Conservation (phyloP, 352 stramenopile species). For the Globisporangium splendens region DNA sequence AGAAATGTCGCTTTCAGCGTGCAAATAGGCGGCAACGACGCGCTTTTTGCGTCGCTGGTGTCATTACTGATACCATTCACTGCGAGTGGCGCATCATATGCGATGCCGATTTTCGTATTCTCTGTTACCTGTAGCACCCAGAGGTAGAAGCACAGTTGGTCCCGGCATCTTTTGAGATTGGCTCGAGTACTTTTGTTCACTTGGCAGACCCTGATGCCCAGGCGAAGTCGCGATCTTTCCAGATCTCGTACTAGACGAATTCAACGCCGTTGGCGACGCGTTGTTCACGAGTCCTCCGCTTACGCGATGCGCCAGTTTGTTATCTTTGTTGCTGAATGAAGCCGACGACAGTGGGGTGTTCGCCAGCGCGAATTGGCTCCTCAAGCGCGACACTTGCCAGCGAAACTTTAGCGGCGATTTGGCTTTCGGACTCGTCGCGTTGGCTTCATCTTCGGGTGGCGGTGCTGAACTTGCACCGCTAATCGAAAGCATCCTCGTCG, state of each 20-base stretch:
- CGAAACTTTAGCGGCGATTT: constrained; percentile 58
- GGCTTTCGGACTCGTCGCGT: constrained; percentile 1
- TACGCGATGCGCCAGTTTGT: constrained; percentile 13
- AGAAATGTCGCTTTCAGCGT: constrained; percentile 53
- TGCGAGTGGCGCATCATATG: constrained; percentile 30
- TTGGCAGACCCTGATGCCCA: background rate
- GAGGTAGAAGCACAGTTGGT: constrained; percentile 53
- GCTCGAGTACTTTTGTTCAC: constrained; percentile 26
- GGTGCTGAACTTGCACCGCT: background rate
- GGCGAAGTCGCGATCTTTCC: constrained; percentile 2
- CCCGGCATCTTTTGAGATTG: constrained; percentile 30
- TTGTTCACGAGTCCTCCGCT: background rate
- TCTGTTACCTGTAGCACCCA: constrained; percentile 53
- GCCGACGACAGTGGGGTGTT: constrained; percentile 1
- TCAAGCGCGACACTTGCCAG: constrained; percentile 41
- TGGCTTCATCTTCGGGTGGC: background rate
- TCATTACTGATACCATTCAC: background rate
- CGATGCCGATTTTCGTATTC: constrained; percentile 37
- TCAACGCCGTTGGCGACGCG: constrained; percentile 2
- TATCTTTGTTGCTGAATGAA: constrained; percentile 16
- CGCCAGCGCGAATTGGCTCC: constrained; percentile 36
- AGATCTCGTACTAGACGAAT: too few species aligned
- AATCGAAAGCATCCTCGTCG: background rate
- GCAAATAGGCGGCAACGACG: constrained; percentile 27
- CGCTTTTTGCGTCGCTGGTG: background rate